These are phyloP conservation scores for Omphalea diandra DNA, from an alignment of 441 rosid species.

Conservation along the genomic window DNA sequence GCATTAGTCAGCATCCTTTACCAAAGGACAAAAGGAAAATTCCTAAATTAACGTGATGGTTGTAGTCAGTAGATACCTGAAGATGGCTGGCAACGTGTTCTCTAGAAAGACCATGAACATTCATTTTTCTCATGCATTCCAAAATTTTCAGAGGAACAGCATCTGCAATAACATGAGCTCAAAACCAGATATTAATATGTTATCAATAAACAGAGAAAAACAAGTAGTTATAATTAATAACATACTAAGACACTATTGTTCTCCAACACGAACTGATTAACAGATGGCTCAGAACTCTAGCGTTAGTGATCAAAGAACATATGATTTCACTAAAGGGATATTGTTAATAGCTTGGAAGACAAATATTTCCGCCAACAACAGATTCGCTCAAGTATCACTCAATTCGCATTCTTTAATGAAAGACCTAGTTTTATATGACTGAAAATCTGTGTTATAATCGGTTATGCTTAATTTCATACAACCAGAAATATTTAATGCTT, in stretches of 20 bases:
- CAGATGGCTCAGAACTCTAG: background rate
- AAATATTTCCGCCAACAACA: too few relatives aligned
- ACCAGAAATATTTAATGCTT: too few relatives aligned
- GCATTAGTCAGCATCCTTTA: background rate
- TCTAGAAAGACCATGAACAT: constrained; percentile 27
- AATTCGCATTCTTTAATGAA: too few relatives aligned
- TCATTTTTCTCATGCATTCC: constrained; percentile 36
- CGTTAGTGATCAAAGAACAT: too few relatives aligned
- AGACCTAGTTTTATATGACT: too few relatives aligned
- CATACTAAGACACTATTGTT: background rate
- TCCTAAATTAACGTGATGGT: background rate
- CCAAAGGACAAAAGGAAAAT: background rate
- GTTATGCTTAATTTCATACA: too few relatives aligned
- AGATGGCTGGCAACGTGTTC: constrained; percentile 45
- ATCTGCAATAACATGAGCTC: constrained; percentile 16
- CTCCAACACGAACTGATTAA: background rate
- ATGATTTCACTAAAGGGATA: too few relatives aligned
- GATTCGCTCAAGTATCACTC: too few relatives aligned
- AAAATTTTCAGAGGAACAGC: constrained; percentile 43
- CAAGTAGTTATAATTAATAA: background rate
- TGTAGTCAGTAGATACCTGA: constrained; percentile 31
- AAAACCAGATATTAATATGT: background rate
- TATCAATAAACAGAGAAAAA: background rate
- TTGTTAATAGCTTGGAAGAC: too few relatives aligned
- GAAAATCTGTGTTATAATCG: too few relatives aligned